Base-by-base conservation (phyloP, 371 early-diverging fungal species). In the Mucor velutinosus region DNA sequence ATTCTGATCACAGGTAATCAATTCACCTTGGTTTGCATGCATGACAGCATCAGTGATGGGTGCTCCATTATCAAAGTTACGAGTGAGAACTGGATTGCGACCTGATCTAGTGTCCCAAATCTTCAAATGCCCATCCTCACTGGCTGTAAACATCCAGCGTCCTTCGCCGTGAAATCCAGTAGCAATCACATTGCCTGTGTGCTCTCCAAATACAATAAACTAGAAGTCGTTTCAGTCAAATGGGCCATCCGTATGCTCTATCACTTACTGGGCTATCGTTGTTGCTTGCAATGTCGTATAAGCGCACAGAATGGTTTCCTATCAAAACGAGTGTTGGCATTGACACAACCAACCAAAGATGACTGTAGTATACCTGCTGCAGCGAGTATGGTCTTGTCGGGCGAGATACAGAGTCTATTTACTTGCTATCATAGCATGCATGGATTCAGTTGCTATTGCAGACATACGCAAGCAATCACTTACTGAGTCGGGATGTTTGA, bases 31-130 rank as follows among this genome's bases (percentile, higher is more conserved):
- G 72, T 97, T 87, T 0, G 99, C 97, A 79, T 97, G 97, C 73
- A 97, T 95, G 2, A 94, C 94, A 25, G 96, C 92, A 76, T 97
- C 97, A 66, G 93, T 97, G 60, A 98, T 95, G 8, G 95, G 90
- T 7, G 92, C 87, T 63, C 92, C 92, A 70, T 95, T 93, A 62
- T 94, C 89, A 75, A 96, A 93, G 66, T 93, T 92, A 19, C 95
- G 85, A 60, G 94, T 93, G 35, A 93, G 78, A 6, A 88, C 90
- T 0, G 94, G 92, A 25, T 90, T 90, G 8, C 79, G 67, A 41
- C 68, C 67, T 12, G 79, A 70, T 51, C 70, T 67, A 55, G 92
- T 87, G 76, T 96, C 97, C 93, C 93, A 95, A 35, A 96, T 92
- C 78, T 97, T 95, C 61, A 98, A 85, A 25, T 93, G 93, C 17